Evolutionary conservation across 2,329 filamentous ascomycete species (phyloP).

Genomic region (Westerdykella sp.): DNA sequence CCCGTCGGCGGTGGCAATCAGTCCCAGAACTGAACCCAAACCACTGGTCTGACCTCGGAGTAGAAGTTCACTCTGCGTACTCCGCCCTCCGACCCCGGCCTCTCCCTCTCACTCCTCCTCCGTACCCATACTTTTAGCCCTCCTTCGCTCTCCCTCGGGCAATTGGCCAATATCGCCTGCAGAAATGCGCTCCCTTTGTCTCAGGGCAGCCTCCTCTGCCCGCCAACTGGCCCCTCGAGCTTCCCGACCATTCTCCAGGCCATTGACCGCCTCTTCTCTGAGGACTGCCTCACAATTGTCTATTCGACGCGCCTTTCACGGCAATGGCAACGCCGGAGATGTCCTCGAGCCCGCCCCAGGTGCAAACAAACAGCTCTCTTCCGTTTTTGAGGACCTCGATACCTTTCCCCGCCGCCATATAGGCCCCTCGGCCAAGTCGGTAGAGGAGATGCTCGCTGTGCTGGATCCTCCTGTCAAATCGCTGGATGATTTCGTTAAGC

Average conservation of each 20-base stretch:
- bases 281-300: slow-evolving; percentile 12
- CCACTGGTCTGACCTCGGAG: too few relatives aligned
- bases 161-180: not conserved
- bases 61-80: too few relatives aligned
- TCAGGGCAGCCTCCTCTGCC: slow-evolving; percentile 28
- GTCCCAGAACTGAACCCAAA: too few relatives aligned
- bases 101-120: not conserved
- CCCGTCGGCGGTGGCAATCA: too few relatives aligned
- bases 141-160: too few relatives aligned
- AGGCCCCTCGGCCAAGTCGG: slow-evolving; percentile 66
- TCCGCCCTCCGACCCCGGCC: too few relatives aligned
- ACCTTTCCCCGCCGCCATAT: slow-evolving; percentile 80
- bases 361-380: slow-evolving; percentile 3
- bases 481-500: slow-evolving; percentile 74
- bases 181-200: slow-evolving; percentile 26
- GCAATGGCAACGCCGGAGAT: slow-evolving; percentile 22
- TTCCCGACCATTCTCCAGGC: slow-evolving; percentile 10
- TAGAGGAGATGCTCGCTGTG: slow-evolving; percentile 70
- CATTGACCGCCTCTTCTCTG: slow-evolving; percentile 11
- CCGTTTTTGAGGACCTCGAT: slow-evolving; percentile 46
- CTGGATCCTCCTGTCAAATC: slow-evolving; percentile 67
- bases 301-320: slow-evolving; percentile 19
- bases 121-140: too few relatives aligned
- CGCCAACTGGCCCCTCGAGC: slow-evolving; percentile 21
- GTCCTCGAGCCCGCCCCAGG: slow-evolving; percentile 23